Conservation (phyloP, 2,329 filamentous ascomycete species). For the Penicillium expansum region DNA sequence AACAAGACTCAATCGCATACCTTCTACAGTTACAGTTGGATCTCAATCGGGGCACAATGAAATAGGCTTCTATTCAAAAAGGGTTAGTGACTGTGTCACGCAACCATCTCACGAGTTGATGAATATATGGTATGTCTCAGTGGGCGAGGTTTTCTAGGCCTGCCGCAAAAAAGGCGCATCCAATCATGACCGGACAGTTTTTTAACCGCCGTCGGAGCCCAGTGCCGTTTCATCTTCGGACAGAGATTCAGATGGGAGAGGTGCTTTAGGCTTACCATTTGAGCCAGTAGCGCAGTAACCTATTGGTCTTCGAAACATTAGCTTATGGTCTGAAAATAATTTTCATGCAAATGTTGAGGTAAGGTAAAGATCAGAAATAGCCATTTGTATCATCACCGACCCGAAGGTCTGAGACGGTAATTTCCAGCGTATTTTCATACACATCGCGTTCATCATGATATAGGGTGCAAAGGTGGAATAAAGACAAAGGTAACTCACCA, state of each 20-base stretch:
- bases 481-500: conserved; percentile 29
- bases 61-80: conserved; percentile 17
- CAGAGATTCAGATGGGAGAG: conserved; percentile 3
- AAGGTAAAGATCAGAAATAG: conserved; percentile 66
- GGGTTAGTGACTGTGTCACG: conserved; percentile 29
- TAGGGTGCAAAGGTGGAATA: conserved; percentile 34
- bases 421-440: conserved; percentile 75
- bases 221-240: conserved; percentile 67
- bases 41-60: conserved; percentile 11
- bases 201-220: conserved; percentile 76
- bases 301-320: conserved; percentile 23
- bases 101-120: conserved; percentile 21
- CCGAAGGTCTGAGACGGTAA: conserved; percentile 82
- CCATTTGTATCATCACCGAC: conserved; percentile 78
- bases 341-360: conserved; percentile 16
- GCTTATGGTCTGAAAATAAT: conserved; percentile 7
- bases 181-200: conserved; percentile 65
- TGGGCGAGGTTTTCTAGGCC: conserved; percentile 99
- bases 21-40: conserved; percentile 16
- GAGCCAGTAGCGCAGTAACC: conserved; percentile 1
- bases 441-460: conserved; percentile 57
- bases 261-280: conserved; percentile 26
- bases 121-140: conserved; percentile 57
- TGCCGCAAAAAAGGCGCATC: conserved; percentile 86
- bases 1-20: conserved; percentile 13